Base-by-base conservation (phyloP, 2,329 filamentous ascomycete species). In the Pseudogymnoascus sp. region DNA sequence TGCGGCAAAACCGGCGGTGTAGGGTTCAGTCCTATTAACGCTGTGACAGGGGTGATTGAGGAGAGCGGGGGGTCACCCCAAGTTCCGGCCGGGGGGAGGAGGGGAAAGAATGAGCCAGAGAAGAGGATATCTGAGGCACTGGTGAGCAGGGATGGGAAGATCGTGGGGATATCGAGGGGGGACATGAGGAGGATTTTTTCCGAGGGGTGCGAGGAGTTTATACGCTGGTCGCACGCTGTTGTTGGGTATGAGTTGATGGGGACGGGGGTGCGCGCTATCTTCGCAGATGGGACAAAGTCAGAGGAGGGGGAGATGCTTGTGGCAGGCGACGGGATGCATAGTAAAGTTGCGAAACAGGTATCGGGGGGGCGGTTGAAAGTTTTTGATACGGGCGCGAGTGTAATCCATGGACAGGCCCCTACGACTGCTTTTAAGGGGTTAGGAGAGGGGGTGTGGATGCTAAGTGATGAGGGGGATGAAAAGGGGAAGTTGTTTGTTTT, bases 321-420 rank as follows among this genome's bases (percentile, higher is more conserved):
- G 7, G 84, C 78, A 2, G 85, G 84, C 3, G 85, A 88, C 54
- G 85, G 85, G 8, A 80, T 87, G 39, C 81, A 83, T 67, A 86
- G 83, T 7, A 76, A 77, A 59, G 77, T 87, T 9, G 83, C 84
- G 0, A 80, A 77, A 66, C 84, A 88, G 71, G 73, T 87, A 4
- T 84, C 81, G 0, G 74, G 74, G 3, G 84, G 82, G 1, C 78
- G 73, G 58, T 69, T 87, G 50, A 86, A 85, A 69, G 79, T 84
- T 4, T 87, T 80, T 68, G 85, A 88, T 66, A 83, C 83, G 0
- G 84, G 84, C 3, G 81, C 84, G 0, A 72, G 84, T 54, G 84
- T 84, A 1, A 86, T 88, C 24, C 85, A 88, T 65, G 85, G 85
- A 0, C 83, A 87, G 68, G 83, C 85, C 5, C 82, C 84, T 0